phyloP scores from a whole-genome alignment of 2,329 filamentous ascomycete species.

The Epichloe festucae region DNA sequence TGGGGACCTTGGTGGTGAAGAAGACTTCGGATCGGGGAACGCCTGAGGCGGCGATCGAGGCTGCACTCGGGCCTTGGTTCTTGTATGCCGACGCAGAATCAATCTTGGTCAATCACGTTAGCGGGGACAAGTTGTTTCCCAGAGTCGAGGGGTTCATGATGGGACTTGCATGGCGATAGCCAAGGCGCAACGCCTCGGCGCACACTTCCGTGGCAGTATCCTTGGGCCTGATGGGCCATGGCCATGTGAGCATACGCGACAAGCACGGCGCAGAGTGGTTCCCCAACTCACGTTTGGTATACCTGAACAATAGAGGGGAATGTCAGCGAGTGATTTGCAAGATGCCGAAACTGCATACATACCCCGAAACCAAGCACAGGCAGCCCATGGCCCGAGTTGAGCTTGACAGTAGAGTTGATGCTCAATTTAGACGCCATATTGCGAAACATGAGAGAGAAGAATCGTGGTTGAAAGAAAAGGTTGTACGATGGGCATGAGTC shows the following conservation, averaged over 20 bases:
- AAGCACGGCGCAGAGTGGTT: not conserved
- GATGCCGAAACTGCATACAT: constrained; percentile 5
- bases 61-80: constrained; percentile 37
- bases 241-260: not conserved
- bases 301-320: constrained; percentile 22
- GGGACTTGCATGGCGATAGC: constrained; percentile 38
- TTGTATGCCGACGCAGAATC: constrained; percentile 39
- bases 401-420: constrained; percentile 35
- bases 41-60: constrained; percentile 27
- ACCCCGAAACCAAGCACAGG: constrained; percentile 42
- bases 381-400: constrained; percentile 41
- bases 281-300: constrained; percentile 34
- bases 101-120: constrained; percentile 21
- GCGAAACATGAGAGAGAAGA: constrained; percentile 6
- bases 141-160: too few relatives aligned
- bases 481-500: not conserved
- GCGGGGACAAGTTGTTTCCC: too few relatives aligned
- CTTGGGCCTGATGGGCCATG: constrained; percentile 12
- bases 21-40: constrained; percentile 36
- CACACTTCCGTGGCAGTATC: constrained; percentile 22
- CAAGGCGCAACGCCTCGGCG: constrained; percentile 33
- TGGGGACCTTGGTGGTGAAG: constrained; percentile 44
- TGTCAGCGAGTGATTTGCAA: not conserved
- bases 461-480: not conserved
- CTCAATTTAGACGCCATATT: constrained; percentile 34